Evolutionary conservation across 2,329 filamentous ascomycete genomes (phyloP).

Genomic region (Pseudogymnoascus pannorum): DNA sequence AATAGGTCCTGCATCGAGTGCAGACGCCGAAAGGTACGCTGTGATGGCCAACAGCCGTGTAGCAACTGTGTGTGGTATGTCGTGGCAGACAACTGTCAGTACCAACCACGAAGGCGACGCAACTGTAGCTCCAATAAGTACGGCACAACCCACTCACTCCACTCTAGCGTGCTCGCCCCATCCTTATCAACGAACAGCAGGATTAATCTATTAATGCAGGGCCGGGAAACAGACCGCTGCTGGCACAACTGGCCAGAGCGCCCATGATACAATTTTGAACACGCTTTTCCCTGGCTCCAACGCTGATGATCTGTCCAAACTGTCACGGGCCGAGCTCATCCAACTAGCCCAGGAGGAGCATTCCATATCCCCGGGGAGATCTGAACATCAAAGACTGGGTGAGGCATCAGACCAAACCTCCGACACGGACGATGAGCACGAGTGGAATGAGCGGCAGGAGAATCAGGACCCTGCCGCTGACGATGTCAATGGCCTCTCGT

Average conservation of each 20-base stretch:
- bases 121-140: slow-evolving; percentile 7
- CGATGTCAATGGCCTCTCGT: neutral
- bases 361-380: neutral
- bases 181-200: neutral
- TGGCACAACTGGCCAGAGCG: neutral
- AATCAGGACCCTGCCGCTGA: neutral
- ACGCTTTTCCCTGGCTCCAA: slow-evolving; percentile 6
- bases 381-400: neutral
- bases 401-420: slow-evolving; percentile 2
- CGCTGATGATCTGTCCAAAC: neutral
- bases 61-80: slow-evolving; percentile 9
- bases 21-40: slow-evolving; percentile 10
- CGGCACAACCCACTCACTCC: neutral
- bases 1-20: slow-evolving; percentile 10
- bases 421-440: neutral
- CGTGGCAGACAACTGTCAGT: slow-evolving; percentile 8
- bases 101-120: slow-evolving; percentile 8
- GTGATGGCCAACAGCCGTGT: slow-evolving; percentile 9
- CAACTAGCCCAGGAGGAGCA: neutral
- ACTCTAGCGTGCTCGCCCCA: slow-evolving; percentile 1
- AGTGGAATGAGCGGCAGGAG: slow-evolving; percentile 2
- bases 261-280: neutral
- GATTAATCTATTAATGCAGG: slow-evolving; percentile 7
- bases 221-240: neutral
- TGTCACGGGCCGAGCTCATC: neutral